These are phyloP conservation scores for Iris macrosiphon DNA, from an alignment of 106 monocot genomes.

Conservation along the genomic window DNA sequence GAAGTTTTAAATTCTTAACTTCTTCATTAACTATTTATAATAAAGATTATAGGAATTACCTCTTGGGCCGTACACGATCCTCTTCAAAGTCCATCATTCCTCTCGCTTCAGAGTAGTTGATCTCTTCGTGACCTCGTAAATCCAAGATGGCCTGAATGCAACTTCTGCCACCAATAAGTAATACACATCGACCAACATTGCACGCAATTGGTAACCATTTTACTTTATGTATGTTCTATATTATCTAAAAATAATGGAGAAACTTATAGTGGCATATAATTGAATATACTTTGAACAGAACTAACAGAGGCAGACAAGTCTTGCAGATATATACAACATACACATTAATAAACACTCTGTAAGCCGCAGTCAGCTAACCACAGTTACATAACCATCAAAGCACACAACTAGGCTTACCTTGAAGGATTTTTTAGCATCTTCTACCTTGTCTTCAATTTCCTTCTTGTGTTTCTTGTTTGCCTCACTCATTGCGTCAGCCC, in stretches of 20 bases:
- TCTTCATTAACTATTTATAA: no score
- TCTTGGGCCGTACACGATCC: constrained; percentile 72
- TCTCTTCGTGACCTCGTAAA: constrained; percentile 62
- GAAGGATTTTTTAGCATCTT: constrained; percentile 77
- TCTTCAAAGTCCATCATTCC: constrained; percentile 88
- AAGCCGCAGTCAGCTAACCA: no score
- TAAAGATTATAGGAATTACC: no score
- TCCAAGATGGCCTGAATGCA: constrained; percentile 68
- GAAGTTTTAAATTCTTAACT: no score
- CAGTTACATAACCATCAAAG: no score
- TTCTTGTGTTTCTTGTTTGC: constrained; percentile 66
- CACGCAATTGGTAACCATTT: constrained; percentile 12
- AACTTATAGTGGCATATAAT: background rate
- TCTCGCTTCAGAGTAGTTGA: constrained; percentile 63
- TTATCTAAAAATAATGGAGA: background rate
- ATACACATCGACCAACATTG: constrained; percentile 50
- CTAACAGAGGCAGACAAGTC: no score
- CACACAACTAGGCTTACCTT: constrained; percentile 55
- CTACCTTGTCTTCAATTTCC: constrained; percentile 74
- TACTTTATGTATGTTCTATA: background rate
- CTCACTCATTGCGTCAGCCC: constrained; percentile 83
- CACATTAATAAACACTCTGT: no score
- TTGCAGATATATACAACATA: no score
- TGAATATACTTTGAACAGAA: background rate
- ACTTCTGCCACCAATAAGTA: constrained; percentile 85